Evolutionary conservation across 2,329 filamentous ascomycete genomes (phyloP).

Genomic region (Endothia cerciana): DNA sequence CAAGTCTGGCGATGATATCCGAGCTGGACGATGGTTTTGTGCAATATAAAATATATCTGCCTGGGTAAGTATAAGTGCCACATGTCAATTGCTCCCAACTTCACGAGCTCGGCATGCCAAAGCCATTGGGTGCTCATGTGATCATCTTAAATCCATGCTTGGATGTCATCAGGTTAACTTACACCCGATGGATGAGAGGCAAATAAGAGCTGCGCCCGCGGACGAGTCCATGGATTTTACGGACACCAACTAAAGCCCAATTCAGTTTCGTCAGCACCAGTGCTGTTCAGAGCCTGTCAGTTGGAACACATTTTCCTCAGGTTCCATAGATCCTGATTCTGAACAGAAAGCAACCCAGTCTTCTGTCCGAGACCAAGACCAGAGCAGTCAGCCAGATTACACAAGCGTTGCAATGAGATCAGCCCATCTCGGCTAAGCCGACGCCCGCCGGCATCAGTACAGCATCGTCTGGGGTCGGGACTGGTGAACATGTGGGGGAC

Average conservation of each 20-base stretch:
- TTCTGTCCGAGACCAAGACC: neutral
- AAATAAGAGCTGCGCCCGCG: neutral
- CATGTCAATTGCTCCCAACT: neutral
- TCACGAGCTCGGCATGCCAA: too few species aligned
- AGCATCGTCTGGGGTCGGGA: neutral
- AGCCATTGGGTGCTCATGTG: neutral
- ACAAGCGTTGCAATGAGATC: neutral
- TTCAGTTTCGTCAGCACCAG: neutral
- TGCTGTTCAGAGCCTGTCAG: neutral
- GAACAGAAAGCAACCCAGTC: too few species aligned
- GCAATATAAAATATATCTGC: neutral
- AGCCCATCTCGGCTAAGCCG: neutral
- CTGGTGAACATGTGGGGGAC: conserved; percentile 15
- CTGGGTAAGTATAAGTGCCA: neutral
- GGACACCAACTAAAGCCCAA: neutral
- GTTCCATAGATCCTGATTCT: neutral
- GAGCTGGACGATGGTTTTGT: neutral
- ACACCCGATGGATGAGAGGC: neutral
- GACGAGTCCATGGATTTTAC: neutral
- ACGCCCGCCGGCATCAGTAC: neutral
- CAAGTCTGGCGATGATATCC: too few species aligned
- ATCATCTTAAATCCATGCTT: neutral
- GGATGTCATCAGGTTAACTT: neutral
- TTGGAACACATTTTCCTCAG: neutral
- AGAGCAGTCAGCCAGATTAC: neutral